Percentiles rank a stretch among this genome's conserved stretches.
phyloP scores from a whole-genome alignment of 1,139 yeast species.

The Insectozyma bohioensis region DNA sequence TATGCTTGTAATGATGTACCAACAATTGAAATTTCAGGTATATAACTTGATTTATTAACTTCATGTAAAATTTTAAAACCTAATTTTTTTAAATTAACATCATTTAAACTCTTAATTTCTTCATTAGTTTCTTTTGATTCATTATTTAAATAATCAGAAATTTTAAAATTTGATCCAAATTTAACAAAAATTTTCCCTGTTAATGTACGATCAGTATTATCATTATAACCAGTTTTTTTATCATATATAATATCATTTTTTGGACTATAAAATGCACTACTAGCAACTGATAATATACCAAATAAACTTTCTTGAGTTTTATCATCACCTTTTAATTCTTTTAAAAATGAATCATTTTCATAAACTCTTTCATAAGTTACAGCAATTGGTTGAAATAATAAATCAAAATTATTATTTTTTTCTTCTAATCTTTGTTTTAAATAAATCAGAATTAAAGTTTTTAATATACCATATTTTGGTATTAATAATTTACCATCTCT shows the following conservation, averaged over 20 bases:
- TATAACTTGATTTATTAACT: slow-evolving; percentile 33
- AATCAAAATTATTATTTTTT: slow-evolving; percentile 42
- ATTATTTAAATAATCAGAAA: slow-evolving; percentile 26
- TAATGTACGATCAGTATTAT: slow-evolving; percentile 27
- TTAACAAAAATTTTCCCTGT: slow-evolving; percentile 42
- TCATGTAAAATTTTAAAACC: slow-evolving; percentile 45
- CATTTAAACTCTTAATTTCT: slow-evolving; percentile 7
- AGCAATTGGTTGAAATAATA: slow-evolving; percentile 55
- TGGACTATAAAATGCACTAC: slow-evolving; percentile 23
- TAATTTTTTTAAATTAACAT: slow-evolving; percentile 39
- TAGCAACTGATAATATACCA: slow-evolving; percentile 37
- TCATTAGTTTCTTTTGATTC: slow-evolving; percentile 8
- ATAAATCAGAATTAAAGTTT: slow-evolving; percentile 47
- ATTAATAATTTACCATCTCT: slow-evolving; percentile 64
- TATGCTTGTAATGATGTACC: slow-evolving; percentile 40
- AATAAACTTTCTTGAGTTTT: slow-evolving; percentile 49
- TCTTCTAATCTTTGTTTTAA: slow-evolving; percentile 43
- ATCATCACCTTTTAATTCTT: slow-evolving; percentile 60
- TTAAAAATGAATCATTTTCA: slow-evolving; percentile 62
- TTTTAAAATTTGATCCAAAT: slow-evolving; percentile 35
- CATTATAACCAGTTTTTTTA: slow-evolving; percentile 19
- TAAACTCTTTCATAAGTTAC: slow-evolving; percentile 68
- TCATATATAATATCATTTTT: slow-evolving; percentile 16
- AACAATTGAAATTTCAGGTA: slow-evolving; percentile 40
- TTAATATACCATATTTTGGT: slow-evolving; percentile 66